Evolutionary conservation across 2,329 filamentous ascomycete species (phyloP).

Genomic region (Botrytis tulipae): DNA sequence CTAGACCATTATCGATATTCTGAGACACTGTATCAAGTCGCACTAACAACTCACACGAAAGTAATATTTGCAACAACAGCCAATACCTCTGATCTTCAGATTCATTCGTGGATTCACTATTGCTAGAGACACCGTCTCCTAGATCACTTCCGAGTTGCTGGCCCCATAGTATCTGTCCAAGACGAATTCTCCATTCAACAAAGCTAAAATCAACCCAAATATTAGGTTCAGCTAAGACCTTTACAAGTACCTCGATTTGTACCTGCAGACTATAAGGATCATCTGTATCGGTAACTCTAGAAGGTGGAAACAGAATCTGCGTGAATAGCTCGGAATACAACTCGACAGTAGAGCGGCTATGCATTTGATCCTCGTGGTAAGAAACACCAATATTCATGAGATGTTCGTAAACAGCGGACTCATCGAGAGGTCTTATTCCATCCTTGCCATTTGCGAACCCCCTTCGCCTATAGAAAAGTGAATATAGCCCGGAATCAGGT

Average conservation of each 20-base stretch:
- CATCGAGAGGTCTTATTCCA: slow-evolving; percentile 53
- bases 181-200: slow-evolving; percentile 71
- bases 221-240: slow-evolving; percentile 61
- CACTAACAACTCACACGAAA: slow-evolving; percentile 64
- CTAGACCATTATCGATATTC: slow-evolving; percentile 54
- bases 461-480: slow-evolving; percentile 29
- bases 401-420: slow-evolving; percentile 57
- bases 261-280: slow-evolving; percentile 64
- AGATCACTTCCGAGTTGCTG: slow-evolving; percentile 48
- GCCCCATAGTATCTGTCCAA: slow-evolving; percentile 72
- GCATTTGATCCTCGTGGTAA: slow-evolving; percentile 53
- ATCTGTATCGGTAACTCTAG: slow-evolving; percentile 53
- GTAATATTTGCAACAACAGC: slow-evolving; percentile 63
- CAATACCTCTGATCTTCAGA: slow-evolving; percentile 63
- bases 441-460: slow-evolving; percentile 39
- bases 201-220: slow-evolving; percentile 74
- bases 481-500: slow-evolving; percentile 24
- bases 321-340: slow-evolving; percentile 63
- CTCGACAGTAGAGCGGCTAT: slow-evolving; percentile 51
- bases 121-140: slow-evolving; percentile 52
- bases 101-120: slow-evolving; percentile 49
- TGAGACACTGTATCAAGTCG: slow-evolving; percentile 62
- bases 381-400: slow-evolving; percentile 52
- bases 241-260: slow-evolving; percentile 67
- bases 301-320: slow-evolving; percentile 57